Evolutionary conservation across 305 asterid genomes (phyloP).

Genomic region (Striga hermonthica): DNA sequence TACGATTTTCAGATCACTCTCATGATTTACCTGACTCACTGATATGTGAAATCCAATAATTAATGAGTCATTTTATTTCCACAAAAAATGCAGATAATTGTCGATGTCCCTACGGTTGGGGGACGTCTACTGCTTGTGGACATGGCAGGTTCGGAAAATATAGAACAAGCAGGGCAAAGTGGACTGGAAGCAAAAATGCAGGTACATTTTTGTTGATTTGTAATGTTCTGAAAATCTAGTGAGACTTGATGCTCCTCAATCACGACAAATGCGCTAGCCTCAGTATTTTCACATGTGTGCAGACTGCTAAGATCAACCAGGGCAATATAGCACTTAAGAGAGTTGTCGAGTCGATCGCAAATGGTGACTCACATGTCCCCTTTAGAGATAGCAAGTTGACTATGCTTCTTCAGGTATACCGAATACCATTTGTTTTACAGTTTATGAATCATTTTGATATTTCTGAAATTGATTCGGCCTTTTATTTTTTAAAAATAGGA

Average conservation of each 20-base stretch:
- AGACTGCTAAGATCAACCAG: slow-evolving; percentile 93
- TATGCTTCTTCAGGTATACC: slow-evolving; percentile 88
- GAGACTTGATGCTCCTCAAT: not conserved
- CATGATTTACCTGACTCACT: not conserved
- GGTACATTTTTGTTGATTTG: slow-evolving; percentile 34
- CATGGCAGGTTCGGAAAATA: slow-evolving; percentile 98
- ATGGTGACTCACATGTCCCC: slow-evolving; percentile 95
- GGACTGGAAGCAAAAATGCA: slow-evolving; percentile 95
- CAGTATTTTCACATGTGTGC: slow-evolving; percentile 29
- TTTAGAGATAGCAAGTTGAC: slow-evolving; percentile 97
- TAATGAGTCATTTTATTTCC: not conserved
- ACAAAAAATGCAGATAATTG: slow-evolving; percentile 88
- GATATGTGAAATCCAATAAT: slow-evolving; percentile 2
- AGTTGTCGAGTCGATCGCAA: slow-evolving; percentile 94
- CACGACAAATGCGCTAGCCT: not conserved
- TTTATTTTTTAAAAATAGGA: slow-evolving; percentile 46
- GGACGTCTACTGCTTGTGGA: slow-evolving; percentile 93
- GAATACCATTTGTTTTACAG: not conserved
- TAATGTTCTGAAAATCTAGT: not conserved
- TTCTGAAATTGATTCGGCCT: slow-evolving; percentile 14
- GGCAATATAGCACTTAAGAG: slow-evolving; percentile 87
- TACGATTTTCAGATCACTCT: slow-evolving; percentile 24
- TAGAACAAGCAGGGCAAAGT: slow-evolving; percentile 92
- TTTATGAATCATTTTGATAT: not conserved
- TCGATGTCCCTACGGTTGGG: slow-evolving; percentile 95